Base-by-base conservation (phyloP, 1,284 basidiomycete genomes). In the Paramarasmius palmivorus region DNA sequence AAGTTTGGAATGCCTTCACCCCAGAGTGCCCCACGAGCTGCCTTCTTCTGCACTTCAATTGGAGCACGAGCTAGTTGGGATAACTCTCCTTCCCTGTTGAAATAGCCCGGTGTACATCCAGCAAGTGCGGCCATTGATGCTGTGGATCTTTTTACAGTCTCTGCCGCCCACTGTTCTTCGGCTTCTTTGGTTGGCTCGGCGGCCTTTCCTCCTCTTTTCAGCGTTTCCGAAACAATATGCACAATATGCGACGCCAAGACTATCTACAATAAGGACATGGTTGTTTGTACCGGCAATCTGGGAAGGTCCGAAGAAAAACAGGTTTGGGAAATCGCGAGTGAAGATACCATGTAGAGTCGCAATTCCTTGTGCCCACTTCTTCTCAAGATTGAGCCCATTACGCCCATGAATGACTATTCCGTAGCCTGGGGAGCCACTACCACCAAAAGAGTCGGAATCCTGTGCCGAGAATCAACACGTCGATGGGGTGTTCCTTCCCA, bases 31-130 rank as follows among this genome's bases (percentile, higher is more conserved):
- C 35, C 50, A 15, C 58, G 42, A 2, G 53, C 58, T 22, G 34
- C 49, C 44, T 56, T 58, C 29, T 59, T 56, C 52, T 49, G 40
- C 49, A 52, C 44, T 42, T 48, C 22, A 29, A 46, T 6, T 19
- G 48, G 44, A 6, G 2, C 19, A 14, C 25, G 29, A 22, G 19
- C 17, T 23, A 20, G 19, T 17, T 53, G 17, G 22, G 46, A 38
- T 2, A 7, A 2, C 26, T 22, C 54, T 9, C 57, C 52, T 47
- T 53, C 58, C 17, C n/a, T 26, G n/a, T 50, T 59, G 0, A 61
- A 12, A 36, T 61, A 61, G 6, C 52, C 19, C 4, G 60, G 60
- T n/a, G 60, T 61, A 37, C 58, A 61, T 14, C 57, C 59, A 5
- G 34, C 9, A 12, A 61, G 10, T 2, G 7, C 55, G 0, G 56